These are phyloP conservation scores for Mallotus repandus DNA, from an alignment of 441 rosid genomes.

Conservation along the genomic window DNA sequence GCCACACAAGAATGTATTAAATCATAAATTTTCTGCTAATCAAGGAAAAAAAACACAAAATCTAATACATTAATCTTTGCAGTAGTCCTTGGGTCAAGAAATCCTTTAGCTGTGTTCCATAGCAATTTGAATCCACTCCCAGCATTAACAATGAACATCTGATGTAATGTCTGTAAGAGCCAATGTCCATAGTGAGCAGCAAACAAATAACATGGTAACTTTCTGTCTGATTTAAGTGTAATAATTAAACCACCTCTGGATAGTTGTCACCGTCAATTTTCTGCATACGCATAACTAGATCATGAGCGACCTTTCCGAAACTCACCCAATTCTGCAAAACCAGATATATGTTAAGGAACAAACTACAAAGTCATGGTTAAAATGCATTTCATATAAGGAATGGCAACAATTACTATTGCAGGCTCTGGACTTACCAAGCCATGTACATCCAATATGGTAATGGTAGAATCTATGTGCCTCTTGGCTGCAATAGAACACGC, in stretches of 20 bases:
- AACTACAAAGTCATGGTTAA: slow-evolving; percentile 10
- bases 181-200: slow-evolving; percentile 20
- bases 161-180: slow-evolving; percentile 72
- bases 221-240: slow-evolving; percentile 7
- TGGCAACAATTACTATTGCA: slow-evolving; percentile 14
- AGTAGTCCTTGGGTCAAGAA: slow-evolving; percentile 92
- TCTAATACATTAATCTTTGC: slow-evolving; percentile 74
- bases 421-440: slow-evolving; percentile 58
- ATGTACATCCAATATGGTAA: slow-evolving; percentile 78
- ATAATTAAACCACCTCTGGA: slow-evolving; percentile 73
- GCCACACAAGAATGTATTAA: slow-evolving; percentile 30
- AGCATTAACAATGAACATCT: slow-evolving; percentile 90
- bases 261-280: slow-evolving; percentile 96
- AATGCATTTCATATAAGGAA: not conserved
- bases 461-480: slow-evolving; percentile 72
- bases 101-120: slow-evolving; percentile 83
- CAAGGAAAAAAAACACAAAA: slow-evolving; percentile 19
- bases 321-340: slow-evolving; percentile 72
- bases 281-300: slow-evolving; percentile 86
- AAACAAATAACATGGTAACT: slow-evolving; percentile 15
- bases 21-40: slow-evolving; percentile 6
- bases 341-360: slow-evolving; percentile 20
- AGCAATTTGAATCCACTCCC: slow-evolving; percentile 79
- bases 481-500: slow-evolving; percentile 86
- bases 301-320: slow-evolving; percentile 83